Evolutionary conservation across 164 flowering plant species (phyloP), one percentile per base, ranked within the genome.

Genomic region (Hamamelis virginiana): DNA sequence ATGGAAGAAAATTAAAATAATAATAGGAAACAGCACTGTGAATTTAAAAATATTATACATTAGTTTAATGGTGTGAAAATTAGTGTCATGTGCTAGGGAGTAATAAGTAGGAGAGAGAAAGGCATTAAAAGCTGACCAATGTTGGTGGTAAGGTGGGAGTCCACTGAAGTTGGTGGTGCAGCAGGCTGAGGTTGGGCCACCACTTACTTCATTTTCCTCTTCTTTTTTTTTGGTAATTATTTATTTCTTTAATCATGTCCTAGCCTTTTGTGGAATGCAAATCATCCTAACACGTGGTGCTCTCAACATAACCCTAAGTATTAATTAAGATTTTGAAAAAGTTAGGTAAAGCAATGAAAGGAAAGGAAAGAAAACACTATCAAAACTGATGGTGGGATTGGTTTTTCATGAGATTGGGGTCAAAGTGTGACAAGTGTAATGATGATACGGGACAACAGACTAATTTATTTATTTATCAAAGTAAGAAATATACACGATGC

Each of bases 131-230:
- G 80, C 56, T 69, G 80, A 73, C 77, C 80, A 66, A 38, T 75
- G 79, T 65, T 76, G 57, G 83, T 79, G 79, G 73, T 63, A 52
- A 74, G 80, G 73, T 76, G 74, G 77, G 80, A 66, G 73, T 74
- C 85, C 83, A 82, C 80, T 80, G 44, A 19, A 11, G 18, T 63
- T 71, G 64, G 68, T 74, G 80, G 27, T 76, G 69, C 74, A 62
- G 69, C n/a, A n/a, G n/a, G n/a, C 68, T 60, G 26, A 48, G 60
- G 48, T 68, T 53, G 73, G 73, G 68, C 78, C 75, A 65, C 76
- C 74, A 73, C 61, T 62, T 53, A n/a, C 44, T 43, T 43, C 9
- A 6, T 21, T 62, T 43, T 19, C 27, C 58, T 55, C 11, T 48
- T 9, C 53, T 33, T 33, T 33, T n/a, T n/a, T n/a, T n/a, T n/a